Evolutionary conservation across 225 moss, liverwort and hornwort genomes (phyloP), one percentile per base, ranked within the genome.

Genomic region (Anthoceros angustus): DNA sequence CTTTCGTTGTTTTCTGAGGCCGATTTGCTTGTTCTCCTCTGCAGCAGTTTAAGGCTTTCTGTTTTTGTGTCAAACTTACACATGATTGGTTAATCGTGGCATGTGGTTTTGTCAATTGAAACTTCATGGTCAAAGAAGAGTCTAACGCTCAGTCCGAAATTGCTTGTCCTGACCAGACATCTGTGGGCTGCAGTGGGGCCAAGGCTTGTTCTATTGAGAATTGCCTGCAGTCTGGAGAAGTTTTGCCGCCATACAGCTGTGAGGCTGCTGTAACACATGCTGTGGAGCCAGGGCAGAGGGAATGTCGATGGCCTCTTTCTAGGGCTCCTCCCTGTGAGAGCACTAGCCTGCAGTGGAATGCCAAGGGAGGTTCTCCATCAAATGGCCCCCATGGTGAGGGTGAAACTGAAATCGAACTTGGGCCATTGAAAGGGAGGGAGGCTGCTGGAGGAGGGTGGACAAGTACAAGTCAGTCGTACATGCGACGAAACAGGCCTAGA

Each of bases 401-500:
- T 20, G 70, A 68, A 64, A 73, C 74, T 63, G 63, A 69, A 12
- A 62, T 45, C 61, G 84, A 77, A 48, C 63, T 43, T 41, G 67
- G 49, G 42, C 66, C 71, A 64, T 78, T 74, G 71, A 81, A 71
- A 63, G 87, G 78, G 75, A 70, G 73, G 65, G 86, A 83, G 68
- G 42, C 75, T 69, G 66, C 71, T 65, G 72, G 69, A 67, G 69
- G 72, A 71, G 79, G 74, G 42, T 55, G 50, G 26, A 11, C 26
- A 67, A 70, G 38, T 11, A 79, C 77, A 69, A 46, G 67, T 63
- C 87, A 85, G 74, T 77, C 80, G 65, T 85, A 79, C 71, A 78
- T 80, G 6, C 80, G 79, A 72, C 79, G 84, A 76, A 84, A 78
- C 74, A 70, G 84, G 67, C 72, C 65, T 65, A 78, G 86, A 73